Percentiles rank a stretch among this genome's conserved stretches.
phyloP scores from a whole-genome alignment of 805 yeast species.

The Saccharomycopsis olivae region DNA sequence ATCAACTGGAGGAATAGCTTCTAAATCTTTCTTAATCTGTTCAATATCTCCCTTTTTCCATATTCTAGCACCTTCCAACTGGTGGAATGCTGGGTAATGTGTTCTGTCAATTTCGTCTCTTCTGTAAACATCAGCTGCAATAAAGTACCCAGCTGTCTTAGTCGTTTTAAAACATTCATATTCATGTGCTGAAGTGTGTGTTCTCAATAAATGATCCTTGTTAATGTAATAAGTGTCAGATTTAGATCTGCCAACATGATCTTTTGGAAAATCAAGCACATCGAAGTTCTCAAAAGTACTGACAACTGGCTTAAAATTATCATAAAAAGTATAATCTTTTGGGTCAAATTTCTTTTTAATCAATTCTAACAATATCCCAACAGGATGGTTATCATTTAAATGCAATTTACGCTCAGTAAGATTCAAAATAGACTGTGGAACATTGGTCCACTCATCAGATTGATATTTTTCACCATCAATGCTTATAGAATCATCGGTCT shows the following conservation, averaged over 20 bases:
- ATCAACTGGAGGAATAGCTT: slow-evolving; percentile 31
- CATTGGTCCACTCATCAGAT: slow-evolving; percentile 77
- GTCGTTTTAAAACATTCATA: slow-evolving; percentile 58
- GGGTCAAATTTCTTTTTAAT: slow-evolving; percentile 59
- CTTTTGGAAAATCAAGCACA: slow-evolving; percentile 78
- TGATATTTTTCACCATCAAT: slow-evolving; percentile 41
- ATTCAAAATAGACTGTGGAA: slow-evolving; percentile 60
- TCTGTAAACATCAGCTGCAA: slow-evolving; percentile 92
- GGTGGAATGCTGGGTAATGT: slow-evolving; percentile 96
- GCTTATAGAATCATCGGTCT: slow-evolving; percentile 17
- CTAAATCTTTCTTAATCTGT: slow-evolving; percentile 41
- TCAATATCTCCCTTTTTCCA: slow-evolving; percentile 50
- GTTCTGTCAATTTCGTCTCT: slow-evolving; percentile 93
- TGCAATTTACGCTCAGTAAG: slow-evolving; percentile 69
- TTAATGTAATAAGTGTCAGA: slow-evolving; percentile 91
- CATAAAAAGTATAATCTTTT: slow-evolving; percentile 67
- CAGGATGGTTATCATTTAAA: slow-evolving; percentile 68
- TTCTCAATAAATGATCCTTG: slow-evolving; percentile 59
- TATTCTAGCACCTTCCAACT: slow-evolving; percentile 89
- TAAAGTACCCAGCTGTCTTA: slow-evolving; percentile 69
- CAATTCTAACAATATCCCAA: slow-evolving; percentile 70
- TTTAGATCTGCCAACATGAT: slow-evolving; percentile 88
- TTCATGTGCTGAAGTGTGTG: slow-evolving; percentile 97
- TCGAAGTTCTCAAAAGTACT: slow-evolving; percentile 81
- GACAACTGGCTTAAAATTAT: slow-evolving; percentile 75